Percentiles rank a stretch among this genome's conserved stretches.
These are phyloP conservation scores for Fusarium sp. DNA, from an alignment of 2,329 filamentous ascomycete genomes.

Conservation along the genomic window DNA sequence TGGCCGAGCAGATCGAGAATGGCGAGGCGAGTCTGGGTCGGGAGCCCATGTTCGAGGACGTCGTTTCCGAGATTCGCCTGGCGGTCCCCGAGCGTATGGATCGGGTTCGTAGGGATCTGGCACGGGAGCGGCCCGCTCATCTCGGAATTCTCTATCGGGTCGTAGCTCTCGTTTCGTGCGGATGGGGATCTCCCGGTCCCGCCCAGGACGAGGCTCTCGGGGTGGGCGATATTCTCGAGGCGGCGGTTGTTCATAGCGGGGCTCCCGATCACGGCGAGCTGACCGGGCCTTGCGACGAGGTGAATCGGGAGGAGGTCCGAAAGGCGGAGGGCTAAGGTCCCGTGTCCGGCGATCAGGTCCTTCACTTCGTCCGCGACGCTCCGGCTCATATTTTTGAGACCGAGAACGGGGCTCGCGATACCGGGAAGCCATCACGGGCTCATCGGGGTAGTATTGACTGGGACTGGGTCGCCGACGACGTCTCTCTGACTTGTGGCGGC, in stretches of 20 bases:
- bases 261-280: constrained; percentile 4
- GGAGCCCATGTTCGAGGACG: constrained; percentile 4
- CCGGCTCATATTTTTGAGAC: constrained; percentile 23
- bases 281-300: constrained; percentile 35
- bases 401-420: constrained; percentile 12
- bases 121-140: constrained; percentile 11
- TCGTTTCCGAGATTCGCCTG: constrained; percentile 15
- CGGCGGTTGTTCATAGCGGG: neutral
- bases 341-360: constrained; percentile 30
- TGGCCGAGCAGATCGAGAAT: constrained; percentile 27
- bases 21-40: constrained; percentile 31
- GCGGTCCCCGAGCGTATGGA: constrained; percentile 9
- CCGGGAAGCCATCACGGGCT: constrained; percentile 17
- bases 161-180: constrained; percentile 21
- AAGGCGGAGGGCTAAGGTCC: constrained; percentile 30
- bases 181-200: constrained; percentile 20
- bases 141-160: constrained; percentile 22
- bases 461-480: constrained; percentile 37
- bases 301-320: constrained; percentile 34
- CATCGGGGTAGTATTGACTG: constrained; percentile 32
- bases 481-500: constrained; percentile 40
- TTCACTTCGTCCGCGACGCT: constrained; percentile 39
- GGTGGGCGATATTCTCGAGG: neutral
- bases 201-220: constrained; percentile 21
- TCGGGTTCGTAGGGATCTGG: constrained; percentile 23